Percentiles rank a stretch among this genome's conserved stretches.
Evolutionary conservation across 345 rosid genomes (phyloP).

Genomic region (Geranium brycei): DNA sequence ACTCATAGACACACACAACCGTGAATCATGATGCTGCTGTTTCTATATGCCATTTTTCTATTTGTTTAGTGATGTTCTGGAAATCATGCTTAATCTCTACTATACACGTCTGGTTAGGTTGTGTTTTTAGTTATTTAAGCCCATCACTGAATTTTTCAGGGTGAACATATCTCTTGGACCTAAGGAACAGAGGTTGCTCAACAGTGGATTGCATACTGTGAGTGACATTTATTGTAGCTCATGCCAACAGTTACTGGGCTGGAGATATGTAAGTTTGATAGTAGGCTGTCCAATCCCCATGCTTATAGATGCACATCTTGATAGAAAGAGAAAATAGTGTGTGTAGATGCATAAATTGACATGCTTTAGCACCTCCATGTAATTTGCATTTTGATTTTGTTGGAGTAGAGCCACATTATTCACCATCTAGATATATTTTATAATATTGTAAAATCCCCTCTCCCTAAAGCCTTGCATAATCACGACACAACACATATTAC

Average conservation of each 20-base stretch:
- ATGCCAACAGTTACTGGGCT: conserved; percentile 30
- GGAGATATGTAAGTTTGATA: conserved; percentile 29
- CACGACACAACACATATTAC: too few relatives aligned
- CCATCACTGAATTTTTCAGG: conserved; percentile 12
- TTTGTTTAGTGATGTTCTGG: too few relatives aligned
- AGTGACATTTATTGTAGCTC: conserved; percentile 35
- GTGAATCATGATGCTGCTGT: background rate
- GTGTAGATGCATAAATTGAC: too few relatives aligned
- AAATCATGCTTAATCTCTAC: background rate
- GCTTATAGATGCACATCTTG: background rate
- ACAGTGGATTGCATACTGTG: conserved; percentile 26
- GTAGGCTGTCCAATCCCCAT: background rate
- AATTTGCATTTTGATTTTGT: too few relatives aligned
- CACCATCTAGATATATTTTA: too few relatives aligned
- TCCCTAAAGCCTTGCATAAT: too few relatives aligned
- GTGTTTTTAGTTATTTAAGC: background rate
- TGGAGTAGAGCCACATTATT: too few relatives aligned
- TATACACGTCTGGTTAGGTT: background rate
- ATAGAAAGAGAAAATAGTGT: too few relatives aligned
- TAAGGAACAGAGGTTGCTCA: conserved; percentile 16
- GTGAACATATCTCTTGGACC: conserved; percentile 32
- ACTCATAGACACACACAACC: background rate
- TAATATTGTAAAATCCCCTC: too few relatives aligned
- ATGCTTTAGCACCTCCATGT: too few relatives aligned
- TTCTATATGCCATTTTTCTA: too few relatives aligned